phyloP scores from a whole-genome alignment of 2,329 filamentous ascomycete genomes.

The Cladobotryum protrusum region DNA sequence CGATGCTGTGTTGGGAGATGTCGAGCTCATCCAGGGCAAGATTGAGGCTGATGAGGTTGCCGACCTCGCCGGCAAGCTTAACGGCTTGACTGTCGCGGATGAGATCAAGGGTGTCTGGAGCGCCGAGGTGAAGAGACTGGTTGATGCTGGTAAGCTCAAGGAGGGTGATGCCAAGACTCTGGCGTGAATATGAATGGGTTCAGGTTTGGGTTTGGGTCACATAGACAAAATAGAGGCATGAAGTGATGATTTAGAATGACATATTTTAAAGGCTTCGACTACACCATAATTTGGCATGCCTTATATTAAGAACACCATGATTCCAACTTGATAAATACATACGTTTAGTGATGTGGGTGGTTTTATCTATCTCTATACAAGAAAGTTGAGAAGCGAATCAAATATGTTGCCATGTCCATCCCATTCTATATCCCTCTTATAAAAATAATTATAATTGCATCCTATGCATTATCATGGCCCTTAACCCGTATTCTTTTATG shows the following conservation, averaged over 20 bases:
- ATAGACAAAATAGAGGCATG: conserved; percentile 1
- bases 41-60: conserved; percentile 89
- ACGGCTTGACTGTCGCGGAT: conserved; percentile 67
- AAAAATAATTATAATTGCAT: not conserved
- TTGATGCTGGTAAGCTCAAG: conserved; percentile 79
- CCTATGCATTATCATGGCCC: no score
- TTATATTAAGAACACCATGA: no score
- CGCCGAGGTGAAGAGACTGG: conserved; percentile 70
- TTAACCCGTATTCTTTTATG: conserved; percentile 10
- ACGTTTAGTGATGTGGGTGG: no score
- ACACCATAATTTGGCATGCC: no score
- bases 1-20: conserved; percentile 75
- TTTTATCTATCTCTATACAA: no score
- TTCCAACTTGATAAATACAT: no score
- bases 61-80: conserved; percentile 71
- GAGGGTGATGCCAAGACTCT: conserved; percentile 71
- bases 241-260: conserved; percentile 2
- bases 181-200: conserved; percentile 23
- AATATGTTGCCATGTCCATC: not conserved
- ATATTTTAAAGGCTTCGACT: not conserved
- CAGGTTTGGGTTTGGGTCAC: not conserved
- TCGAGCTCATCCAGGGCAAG: conserved; percentile 81
- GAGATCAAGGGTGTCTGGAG: conserved; percentile 83
- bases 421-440: not conserved
- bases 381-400: not conserved